Evolutionary conservation across 257 asterid species (phyloP).

Genomic region (Solanum commersonii): DNA sequence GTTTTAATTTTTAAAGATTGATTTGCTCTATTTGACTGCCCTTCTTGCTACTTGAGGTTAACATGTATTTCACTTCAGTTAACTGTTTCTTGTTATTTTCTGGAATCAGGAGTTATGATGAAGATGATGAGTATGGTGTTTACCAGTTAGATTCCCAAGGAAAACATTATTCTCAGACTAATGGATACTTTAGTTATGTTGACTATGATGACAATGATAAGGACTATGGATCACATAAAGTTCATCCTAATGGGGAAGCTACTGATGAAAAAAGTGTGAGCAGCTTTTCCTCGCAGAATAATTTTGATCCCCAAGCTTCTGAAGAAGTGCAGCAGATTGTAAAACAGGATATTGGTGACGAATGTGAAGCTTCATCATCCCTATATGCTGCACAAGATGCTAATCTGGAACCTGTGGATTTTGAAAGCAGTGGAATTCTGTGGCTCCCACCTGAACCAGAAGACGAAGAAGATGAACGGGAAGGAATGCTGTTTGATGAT

Average conservation of each 20-base stretch:
- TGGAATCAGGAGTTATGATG: slow-evolving; percentile 64
- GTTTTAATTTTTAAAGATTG: neutral
- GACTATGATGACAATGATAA: slow-evolving; percentile 38
- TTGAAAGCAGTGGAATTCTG: slow-evolving; percentile 78
- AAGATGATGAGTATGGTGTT: slow-evolving; percentile 59
- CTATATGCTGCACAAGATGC: slow-evolving; percentile 58
- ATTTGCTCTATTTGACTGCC: neutral
- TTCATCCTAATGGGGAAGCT: slow-evolving; percentile 58
- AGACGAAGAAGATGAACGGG: slow-evolving; percentile 87
- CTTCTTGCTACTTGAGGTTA: neutral
- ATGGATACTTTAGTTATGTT: slow-evolving; percentile 45
- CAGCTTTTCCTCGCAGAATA: slow-evolving; percentile 26
- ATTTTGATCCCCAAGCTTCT: slow-evolving; percentile 33
- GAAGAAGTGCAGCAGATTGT: slow-evolving; percentile 47
- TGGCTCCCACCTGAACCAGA: slow-evolving; percentile 99
- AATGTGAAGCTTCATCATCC: slow-evolving; percentile 70
- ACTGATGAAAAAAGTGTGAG: slow-evolving; percentile 34
- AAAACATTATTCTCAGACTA: slow-evolving; percentile 38
- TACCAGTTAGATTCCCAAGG: slow-evolving; percentile 34
- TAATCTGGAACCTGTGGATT: slow-evolving; percentile 68
- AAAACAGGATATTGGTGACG: slow-evolving; percentile 47
- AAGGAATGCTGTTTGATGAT: slow-evolving; percentile 50
- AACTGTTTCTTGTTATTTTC: neutral
- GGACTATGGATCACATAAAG: slow-evolving; percentile 42
- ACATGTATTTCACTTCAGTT: neutral